Base-by-base conservation (phyloP, 805 yeast genomes). In the Kodamaea lidongshanica region DNA sequence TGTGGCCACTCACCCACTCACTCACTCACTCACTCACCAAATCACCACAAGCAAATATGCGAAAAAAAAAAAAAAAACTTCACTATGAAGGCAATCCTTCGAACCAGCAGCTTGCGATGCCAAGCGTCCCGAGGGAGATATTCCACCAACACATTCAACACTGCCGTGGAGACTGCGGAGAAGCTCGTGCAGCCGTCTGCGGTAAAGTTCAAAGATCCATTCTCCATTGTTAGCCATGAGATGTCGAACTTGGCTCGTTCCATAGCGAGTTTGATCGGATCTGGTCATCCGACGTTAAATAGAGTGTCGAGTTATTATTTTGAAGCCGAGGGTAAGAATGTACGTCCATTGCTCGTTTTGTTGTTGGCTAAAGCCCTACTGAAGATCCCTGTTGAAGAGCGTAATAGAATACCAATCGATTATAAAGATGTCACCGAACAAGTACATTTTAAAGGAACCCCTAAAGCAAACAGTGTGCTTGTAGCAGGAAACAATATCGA, bases 291-390 rank as follows among this genome's bases (percentile, higher is more conserved):
- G 1, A 79, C 92, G 7, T 67, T 89, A 38, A 88, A 89, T 58
- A 70, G 94, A 42, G 95, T 89, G 4, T 79, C 95, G n/a, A 75
- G 86, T 19, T 92, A 92, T 61, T 92, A 92, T 60, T 92, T 92
- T 45, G 95, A 88, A 57, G 84, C 92, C 12, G 95, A 89, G 51
- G 97, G 98, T 5, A 92, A 92, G 56, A 94, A 88, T 50, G 86
- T 92, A 12, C 70, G 98, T 35, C 98, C 98, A 2, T 61, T 92
- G 41, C 73, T 92, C 37, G 97, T 92, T 8, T 63, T 92, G 34
- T 61, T 92, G 28, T 64, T 92, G 31, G 75, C 94, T 19, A 81
- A 86, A 47, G 92, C 96, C 4, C 65, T 89, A 33, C 70, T 80
- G 38, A 66, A 70, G 37, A 84, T 88, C 23, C 96, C 96, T 2